Conservation (phyloP, 768 basidiomycete genomes). For the Rhodotorula paludigena region DNA sequence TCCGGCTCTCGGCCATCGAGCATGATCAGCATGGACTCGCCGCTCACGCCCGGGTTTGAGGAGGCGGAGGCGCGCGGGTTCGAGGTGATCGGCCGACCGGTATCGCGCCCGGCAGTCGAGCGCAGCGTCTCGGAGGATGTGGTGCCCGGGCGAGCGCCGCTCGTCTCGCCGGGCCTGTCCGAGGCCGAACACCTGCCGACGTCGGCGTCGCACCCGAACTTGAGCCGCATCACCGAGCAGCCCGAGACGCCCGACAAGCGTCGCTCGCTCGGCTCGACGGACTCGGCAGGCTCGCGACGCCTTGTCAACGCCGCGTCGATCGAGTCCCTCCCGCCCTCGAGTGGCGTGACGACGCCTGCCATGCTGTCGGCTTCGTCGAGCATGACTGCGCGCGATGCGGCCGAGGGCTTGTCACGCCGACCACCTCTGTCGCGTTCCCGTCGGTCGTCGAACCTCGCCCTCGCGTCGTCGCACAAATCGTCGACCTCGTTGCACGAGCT, state of each 20-base stretch:
- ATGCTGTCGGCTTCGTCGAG: neutral
- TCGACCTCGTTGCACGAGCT: neutral
- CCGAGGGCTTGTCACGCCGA: neutral
- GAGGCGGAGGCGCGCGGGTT: constrained; percentile 3
- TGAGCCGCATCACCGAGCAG: constrained; percentile 26
- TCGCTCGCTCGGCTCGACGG: neutral
- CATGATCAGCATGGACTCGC: constrained; percentile 6
- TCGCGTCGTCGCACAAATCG: neutral
- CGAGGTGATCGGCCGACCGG: constrained; percentile 12
- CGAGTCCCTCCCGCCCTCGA: neutral
- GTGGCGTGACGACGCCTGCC: constrained; percentile 4
- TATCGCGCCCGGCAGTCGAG: neutral
- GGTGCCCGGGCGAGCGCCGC: neutral
- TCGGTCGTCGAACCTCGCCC: neutral
- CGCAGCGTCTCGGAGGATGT: neutral
- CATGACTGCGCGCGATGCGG: neutral
- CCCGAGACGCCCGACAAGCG: constrained; percentile 11
- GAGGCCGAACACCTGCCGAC: neutral
- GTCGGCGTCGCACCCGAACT: constrained; percentile 16
- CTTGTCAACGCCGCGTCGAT: neutral
- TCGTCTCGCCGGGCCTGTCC: too few relatives aligned
- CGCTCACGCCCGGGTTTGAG: neutral
- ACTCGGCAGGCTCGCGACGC: neutral
- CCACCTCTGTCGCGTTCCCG: neutral
- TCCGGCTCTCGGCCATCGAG: constrained; percentile 9